phyloP scores from a whole-genome alignment of 768 basidiomycete genomes.

The Collybiopsis confluens region DNA sequence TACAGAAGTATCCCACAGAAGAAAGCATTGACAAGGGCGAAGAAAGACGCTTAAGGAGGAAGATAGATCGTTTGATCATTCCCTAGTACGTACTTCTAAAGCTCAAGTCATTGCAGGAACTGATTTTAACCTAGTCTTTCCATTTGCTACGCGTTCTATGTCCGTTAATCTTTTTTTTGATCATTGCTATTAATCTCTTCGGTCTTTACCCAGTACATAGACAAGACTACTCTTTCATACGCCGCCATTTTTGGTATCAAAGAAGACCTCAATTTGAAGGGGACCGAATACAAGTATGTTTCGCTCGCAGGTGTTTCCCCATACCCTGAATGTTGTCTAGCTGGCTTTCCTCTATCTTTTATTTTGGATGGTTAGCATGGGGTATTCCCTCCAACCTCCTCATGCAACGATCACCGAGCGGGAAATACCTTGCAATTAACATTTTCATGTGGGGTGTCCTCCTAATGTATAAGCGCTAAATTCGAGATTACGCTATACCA shows the following conservation, averaged over 20 bases:
- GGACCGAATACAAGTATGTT: constrained; percentile 27
- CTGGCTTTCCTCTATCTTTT: constrained; percentile 24
- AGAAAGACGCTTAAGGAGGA: constrained; percentile 1
- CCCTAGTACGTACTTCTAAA: constrained; percentile 1
- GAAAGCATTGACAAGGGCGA: neutral
- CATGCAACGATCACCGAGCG: constrained; percentile 28
- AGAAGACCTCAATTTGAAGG: constrained; percentile 23
- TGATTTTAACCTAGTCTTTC: neutral
- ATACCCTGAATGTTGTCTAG: neutral
- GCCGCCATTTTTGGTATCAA: constrained; percentile 24
- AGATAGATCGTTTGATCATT: constrained; percentile 5
- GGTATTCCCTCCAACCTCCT: constrained; percentile 33
- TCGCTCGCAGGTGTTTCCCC: constrained; percentile 8
- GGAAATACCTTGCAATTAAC: constrained; percentile 29
- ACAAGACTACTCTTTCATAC: constrained; percentile 22
- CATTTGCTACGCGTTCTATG: constrained; percentile 12
- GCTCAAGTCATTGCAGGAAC: too few species aligned
- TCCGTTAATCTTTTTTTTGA: neutral
- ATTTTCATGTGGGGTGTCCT: constrained; percentile 29
- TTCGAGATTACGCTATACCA: neutral
- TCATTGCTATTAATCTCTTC: neutral
- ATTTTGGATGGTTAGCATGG: constrained; percentile 33
- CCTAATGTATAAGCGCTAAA: constrained; percentile 18
- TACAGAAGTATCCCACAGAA: constrained; percentile 5
- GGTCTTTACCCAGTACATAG: constrained; percentile 11